These are phyloP conservation scores for Ceratocystis smalleyi DNA, from an alignment of 2,329 filamentous ascomycete genomes.

Conservation along the genomic window DNA sequence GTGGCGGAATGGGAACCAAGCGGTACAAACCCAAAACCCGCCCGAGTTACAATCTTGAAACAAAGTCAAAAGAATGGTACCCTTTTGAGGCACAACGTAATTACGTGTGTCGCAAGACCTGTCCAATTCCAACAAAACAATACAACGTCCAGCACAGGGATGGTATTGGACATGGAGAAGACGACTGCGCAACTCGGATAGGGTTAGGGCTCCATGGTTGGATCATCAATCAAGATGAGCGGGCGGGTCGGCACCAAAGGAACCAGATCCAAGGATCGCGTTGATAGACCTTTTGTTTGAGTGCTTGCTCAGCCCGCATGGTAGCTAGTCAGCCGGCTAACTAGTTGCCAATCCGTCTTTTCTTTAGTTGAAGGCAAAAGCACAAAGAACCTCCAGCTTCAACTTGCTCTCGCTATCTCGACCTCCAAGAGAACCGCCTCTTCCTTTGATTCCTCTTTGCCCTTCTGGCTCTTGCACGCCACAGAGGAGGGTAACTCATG, in stretches of 20 bases:
- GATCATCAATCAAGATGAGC: background rate
- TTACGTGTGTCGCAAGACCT: background rate
- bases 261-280: background rate
- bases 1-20: background rate
- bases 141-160: background rate
- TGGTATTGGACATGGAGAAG: background rate
- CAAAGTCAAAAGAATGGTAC: background rate
- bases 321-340: background rate
- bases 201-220: background rate
- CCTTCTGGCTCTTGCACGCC: background rate
- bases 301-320: background rate
- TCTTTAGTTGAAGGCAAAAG: background rate
- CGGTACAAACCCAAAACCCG: background rate
- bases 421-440: background rate
- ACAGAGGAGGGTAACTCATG: background rate
- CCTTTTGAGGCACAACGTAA: background rate
- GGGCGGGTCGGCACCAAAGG: background rate
- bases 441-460: background rate
- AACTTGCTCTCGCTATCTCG: background rate
- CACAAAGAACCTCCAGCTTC: background rate
- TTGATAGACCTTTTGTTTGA: background rate
- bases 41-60: conserved; percentile 1
- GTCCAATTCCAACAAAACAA: no score
- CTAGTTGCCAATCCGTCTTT: background rate
- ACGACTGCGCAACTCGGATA: background rate